Evolutionary conservation across 1,139 yeast genomes (phyloP), one percentile per base, ranked within the genome.

Genomic region (Geotrichum carabidarum): DNA sequence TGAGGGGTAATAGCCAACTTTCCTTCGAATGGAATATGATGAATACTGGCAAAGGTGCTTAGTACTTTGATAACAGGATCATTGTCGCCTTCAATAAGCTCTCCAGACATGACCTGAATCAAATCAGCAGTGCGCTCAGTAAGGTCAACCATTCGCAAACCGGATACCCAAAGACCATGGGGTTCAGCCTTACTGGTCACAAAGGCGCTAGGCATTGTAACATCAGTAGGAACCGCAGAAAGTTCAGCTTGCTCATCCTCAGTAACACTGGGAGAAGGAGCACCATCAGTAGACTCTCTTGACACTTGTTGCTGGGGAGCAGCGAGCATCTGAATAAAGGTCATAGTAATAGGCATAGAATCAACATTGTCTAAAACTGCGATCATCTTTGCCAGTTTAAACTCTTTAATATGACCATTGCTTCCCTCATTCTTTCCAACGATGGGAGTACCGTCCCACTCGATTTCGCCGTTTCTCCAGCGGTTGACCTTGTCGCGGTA

Each of bases 71-170:
- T 69, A 22, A 80, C 71, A 0, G 84, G 71, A 40, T 78, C 77
- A 41, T 78, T 73, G 40, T 74, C 72, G 41, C 71, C 73, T 43
- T 62, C 62, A 12, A 65, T 63, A 38, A 67, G 69, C 7, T 63
- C 65, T 46, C 68, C 67, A 1, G 73, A 65, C 2, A 87, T 82
- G 1, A 86, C 87, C 62, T 82, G 87, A 53, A 84, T 74, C 51
- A 84, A 69, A 67, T 84, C 86, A 0, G 87, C 81, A 0, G 88
- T 83, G 67, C 90, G 74, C 47, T 84, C 83, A 1, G 84, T 79
- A 54, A 84, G 72, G 42, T 81, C 80, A 56, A 83, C 74, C 55
- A 83, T 68, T 61, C 82, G 82, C 7, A 83, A 69, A 0, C 84
- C 86, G 60, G 76, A 78, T 45, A 82, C 71, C 1, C 78, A 74